Conservation (phyloP, 2,329 filamentous ascomycete genomes). For the Aspergillus persii region DNA sequence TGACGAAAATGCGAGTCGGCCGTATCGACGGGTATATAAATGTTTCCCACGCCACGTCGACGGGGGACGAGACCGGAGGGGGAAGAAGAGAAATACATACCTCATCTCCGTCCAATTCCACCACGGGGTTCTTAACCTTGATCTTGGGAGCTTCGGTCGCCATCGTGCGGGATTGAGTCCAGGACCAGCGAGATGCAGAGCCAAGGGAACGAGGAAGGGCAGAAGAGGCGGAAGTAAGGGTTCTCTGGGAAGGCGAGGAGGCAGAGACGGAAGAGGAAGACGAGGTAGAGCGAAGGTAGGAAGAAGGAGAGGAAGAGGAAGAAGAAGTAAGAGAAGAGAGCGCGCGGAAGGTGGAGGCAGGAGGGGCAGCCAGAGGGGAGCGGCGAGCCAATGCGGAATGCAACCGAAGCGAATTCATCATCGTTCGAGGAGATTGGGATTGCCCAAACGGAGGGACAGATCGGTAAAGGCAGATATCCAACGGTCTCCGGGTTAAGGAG, state of each 20-base stretch:
- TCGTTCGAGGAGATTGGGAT: constrained; percentile 3
- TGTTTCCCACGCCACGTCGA: constrained; percentile 9
- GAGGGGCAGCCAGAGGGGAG: constrained; percentile 31
- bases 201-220: constrained; percentile 20
- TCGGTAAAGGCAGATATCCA: constrained; percentile 4
- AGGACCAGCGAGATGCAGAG: constrained; percentile 30
- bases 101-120: constrained; percentile 89
- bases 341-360: constrained; percentile 23
- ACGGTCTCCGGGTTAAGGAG: constrained; percentile 1
- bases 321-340: constrained; percentile 14
- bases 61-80: constrained; percentile 5
- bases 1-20: constrained; percentile 26
- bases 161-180: constrained; percentile 46
- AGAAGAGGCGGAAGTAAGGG: constrained; percentile 23
- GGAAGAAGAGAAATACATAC: constrained; percentile 29
- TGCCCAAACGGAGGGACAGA: not conserved
- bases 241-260: constrained; percentile 25
- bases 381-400: constrained; percentile 41
- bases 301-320: constrained; percentile 20
- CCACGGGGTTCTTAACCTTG: constrained; percentile 98
- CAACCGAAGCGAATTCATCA: constrained; percentile 38
- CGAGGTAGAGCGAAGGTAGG: constrained; percentile 23
- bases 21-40: constrained; percentile 9
- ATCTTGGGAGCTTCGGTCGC: constrained; percentile 69
- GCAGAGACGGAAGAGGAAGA: constrained; percentile 28